Evolutionary conservation across 2,329 filamentous ascomycete species (phyloP).

Genomic region (Aspergillus candidus): DNA sequence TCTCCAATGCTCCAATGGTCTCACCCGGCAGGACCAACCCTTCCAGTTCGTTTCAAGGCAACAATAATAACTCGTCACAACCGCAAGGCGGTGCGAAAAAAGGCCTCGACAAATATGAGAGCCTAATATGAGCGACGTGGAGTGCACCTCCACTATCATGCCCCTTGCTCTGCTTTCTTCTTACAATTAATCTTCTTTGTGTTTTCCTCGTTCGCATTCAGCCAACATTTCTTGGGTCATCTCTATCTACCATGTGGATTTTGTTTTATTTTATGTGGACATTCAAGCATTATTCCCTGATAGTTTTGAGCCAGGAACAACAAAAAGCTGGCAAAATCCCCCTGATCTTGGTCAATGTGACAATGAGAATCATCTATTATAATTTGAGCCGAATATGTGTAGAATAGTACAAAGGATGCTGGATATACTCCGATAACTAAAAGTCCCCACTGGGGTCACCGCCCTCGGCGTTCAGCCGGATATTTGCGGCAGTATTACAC

Average conservation of each 20-base stretch:
- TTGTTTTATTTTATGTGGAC: slow-evolving; percentile 5
- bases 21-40: slow-evolving; percentile 12
- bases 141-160: neutral
- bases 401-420: no score
- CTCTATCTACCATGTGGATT: neutral
- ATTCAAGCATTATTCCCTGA: slow-evolving; percentile 7
- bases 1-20: slow-evolving; percentile 15
- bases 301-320: neutral
- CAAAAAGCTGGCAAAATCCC: no score
- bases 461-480: no score
- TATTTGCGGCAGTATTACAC: no score
- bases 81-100: slow-evolving; percentile 26
- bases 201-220: slow-evolving; percentile 1
- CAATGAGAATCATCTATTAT: no score
- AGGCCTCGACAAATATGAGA: slow-evolving; percentile 53
- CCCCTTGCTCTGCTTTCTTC: slow-evolving; percentile 4
- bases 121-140: slow-evolving; percentile 41
- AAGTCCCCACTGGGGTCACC: no score
- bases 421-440: no score
- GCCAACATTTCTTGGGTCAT: neutral
- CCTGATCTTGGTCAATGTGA: no score
- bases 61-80: slow-evolving; percentile 13
- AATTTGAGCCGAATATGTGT: no score
- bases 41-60: slow-evolving; percentile 20
- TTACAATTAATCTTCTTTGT: slow-evolving; percentile 4